Evolutionary conservation across 2,329 filamentous ascomycete genomes (phyloP), one percentile per base, ranked within the genome.

Genomic region (Venturia oleaginea): DNA sequence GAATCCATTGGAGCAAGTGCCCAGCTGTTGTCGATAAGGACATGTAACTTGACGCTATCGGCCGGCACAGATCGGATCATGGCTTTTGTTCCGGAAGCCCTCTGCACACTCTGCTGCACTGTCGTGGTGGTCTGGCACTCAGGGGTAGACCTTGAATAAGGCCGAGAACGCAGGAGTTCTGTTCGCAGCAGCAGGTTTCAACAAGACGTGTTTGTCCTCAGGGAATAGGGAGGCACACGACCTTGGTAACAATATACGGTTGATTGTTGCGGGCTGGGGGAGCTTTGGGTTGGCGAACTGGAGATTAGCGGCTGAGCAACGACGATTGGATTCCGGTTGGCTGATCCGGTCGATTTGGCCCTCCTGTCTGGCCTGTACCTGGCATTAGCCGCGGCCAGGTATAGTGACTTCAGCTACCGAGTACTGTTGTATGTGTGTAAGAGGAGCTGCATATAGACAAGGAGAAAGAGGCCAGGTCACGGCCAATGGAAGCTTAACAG

Each of bases 51-150:
- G n/a, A n/a, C n/a, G n/a, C n/a, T n/a, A n/a, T n/a, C n/a, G n/a
- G n/a, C n/a, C n/a, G 51, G 46, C 13, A 55, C 51, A 55, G 51
- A 55, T 57, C 30, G 30, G 51, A n/a, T n/a, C 51, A 57, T 37
- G 51, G 51, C 51, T 34, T 57, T 34, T 57, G 51, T 57, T 57
- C 51, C 51, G 51, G 4, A 57, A 22, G n/a, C 24, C 48, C 48
- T 32, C 11, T 22, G 43, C 43, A 27, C 46, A 51, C 13, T 57
- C 27, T 19, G 24, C 48, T 1, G 48, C 48, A 15, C 24, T 54
- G 48, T 30, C 48, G 10, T 54, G 51, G 51, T 34, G 27, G 51
- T 32, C 13, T n/a, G 27, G 30, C 6, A n/a, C 30, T 34, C 51
- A 55, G 51, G 51, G 51, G 51, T 34, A 34, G 17, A 10, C 27